Percentiles rank a stretch among this genome's conserved stretches.
phyloP scores from a whole-genome alignment of 2,329 filamentous ascomycete species.

The Colletotrichum chrysophilum region DNA sequence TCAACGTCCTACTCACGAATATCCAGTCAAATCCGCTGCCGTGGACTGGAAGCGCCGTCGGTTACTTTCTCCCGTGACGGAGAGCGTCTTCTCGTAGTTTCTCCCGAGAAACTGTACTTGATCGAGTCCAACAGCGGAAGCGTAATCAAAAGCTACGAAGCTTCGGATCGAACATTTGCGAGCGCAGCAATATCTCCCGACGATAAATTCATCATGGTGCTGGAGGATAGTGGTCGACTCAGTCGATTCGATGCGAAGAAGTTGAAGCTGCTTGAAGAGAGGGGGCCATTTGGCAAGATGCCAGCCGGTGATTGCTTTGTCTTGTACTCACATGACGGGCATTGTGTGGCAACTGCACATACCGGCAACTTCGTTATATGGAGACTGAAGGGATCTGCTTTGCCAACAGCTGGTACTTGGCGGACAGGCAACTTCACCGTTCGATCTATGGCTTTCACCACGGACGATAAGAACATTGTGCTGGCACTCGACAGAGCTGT shows the following conservation, averaged over 20 bases:
- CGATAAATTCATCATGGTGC: background rate
- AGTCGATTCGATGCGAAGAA: background rate
- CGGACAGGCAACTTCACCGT: constrained; percentile 1
- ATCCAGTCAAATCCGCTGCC: background rate
- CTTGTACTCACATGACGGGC: background rate
- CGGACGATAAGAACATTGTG: background rate
- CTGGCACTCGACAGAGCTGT: background rate
- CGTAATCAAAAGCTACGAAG: background rate
- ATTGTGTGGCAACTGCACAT: background rate
- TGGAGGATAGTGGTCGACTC: background rate
- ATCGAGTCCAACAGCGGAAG: background rate
- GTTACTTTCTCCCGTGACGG: background rate
- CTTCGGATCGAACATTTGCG: background rate
- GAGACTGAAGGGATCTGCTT: background rate
- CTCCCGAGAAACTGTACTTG: background rate
- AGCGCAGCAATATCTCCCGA: background rate
- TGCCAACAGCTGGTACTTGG: background rate
- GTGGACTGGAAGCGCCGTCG: background rate
- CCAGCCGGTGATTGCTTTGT: background rate
- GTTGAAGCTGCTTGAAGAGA: background rate
- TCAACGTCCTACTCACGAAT: background rate
- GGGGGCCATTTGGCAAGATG: background rate
- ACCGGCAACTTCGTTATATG: background rate
- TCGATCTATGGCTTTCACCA: background rate
- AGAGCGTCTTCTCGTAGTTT: background rate